These are phyloP conservation scores for Tulasnella sp. DNA, from an alignment of 768 basidiomycete genomes.

Conservation along the genomic window DNA sequence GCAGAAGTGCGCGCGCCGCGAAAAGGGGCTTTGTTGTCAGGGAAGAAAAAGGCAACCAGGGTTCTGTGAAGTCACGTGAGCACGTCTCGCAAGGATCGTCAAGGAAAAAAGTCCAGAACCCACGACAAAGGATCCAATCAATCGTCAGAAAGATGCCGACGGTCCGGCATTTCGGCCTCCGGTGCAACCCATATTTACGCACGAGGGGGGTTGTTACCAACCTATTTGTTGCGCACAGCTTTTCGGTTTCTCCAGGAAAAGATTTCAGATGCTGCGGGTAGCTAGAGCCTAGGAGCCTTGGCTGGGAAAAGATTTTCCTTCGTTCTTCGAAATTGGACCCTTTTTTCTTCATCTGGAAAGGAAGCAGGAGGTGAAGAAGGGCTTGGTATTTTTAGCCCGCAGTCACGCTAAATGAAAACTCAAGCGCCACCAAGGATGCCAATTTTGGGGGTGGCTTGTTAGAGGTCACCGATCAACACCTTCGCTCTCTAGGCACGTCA, in stretches of 20 bases:
- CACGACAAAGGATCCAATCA: too few relatives aligned
- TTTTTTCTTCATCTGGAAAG: too few relatives aligned
- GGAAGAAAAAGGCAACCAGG: not conserved
- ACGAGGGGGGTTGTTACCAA: not conserved
- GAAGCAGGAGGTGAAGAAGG: not conserved
- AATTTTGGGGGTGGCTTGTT: too few relatives aligned
- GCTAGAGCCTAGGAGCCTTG: too few relatives aligned
- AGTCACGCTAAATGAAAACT: not conserved
- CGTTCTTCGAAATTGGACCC: not conserved
- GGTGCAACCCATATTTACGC: too few relatives aligned
- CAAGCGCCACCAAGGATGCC: not conserved
- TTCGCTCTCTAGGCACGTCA: not conserved
- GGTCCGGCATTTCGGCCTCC: not conserved
- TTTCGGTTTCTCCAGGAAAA: not conserved
- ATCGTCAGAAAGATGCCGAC: too few relatives aligned
- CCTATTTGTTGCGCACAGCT: too few relatives aligned
- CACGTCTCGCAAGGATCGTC: not conserved
- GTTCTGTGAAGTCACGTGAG: not conserved
- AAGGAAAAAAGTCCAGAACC: not conserved
- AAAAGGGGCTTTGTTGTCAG: not conserved
- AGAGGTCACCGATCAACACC: not conserved
- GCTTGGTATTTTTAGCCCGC: conserved; percentile 2
- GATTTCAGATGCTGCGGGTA: not conserved
- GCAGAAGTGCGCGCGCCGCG: not conserved
- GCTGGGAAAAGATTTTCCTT: not conserved